Evolutionary conservation across 2,329 filamentous ascomycete genomes (phyloP).

Genomic region (Diplodia mutila): DNA sequence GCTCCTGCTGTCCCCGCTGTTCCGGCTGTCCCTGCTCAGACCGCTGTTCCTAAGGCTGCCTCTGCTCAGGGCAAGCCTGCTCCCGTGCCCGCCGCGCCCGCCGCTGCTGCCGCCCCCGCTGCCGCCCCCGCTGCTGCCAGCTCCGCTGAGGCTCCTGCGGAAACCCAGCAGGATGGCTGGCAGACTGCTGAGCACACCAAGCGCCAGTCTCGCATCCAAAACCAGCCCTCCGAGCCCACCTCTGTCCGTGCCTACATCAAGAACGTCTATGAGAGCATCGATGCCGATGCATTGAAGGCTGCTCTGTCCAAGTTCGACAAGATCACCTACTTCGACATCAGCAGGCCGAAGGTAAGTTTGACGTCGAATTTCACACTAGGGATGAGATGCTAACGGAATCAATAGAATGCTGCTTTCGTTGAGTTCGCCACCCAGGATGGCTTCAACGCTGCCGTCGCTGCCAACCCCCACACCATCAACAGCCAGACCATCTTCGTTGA

Average conservation of each 20-base stretch:
- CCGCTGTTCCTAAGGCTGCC: constrained; percentile 39
- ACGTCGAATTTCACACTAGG: too few relatives aligned
- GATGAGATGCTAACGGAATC: constrained; percentile 29
- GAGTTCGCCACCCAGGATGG: constrained; percentile 83
- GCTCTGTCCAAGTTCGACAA: constrained; percentile 72
- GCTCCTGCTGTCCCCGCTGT: constrained; percentile 46
- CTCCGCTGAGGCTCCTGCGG: constrained; percentile 37
- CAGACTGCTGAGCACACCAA: constrained; percentile 87
- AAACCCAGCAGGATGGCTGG: constrained; percentile 67
- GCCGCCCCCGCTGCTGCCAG: constrained; percentile 33
- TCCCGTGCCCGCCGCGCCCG: constrained; percentile 32
- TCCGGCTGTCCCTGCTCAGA: constrained; percentile 40
- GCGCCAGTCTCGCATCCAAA: constrained; percentile 76
- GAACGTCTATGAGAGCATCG: constrained; percentile 89
- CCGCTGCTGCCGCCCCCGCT: constrained; percentile 41
- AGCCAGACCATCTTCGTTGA: constrained; percentile 85
- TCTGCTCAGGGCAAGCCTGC: constrained; percentile 26
- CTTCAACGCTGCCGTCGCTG: constrained; percentile 79
- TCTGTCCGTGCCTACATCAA: constrained; percentile 88
- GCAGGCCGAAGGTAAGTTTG: constrained; percentile 71
- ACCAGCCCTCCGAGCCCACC: constrained; percentile 70
- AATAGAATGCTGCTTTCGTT: constrained; percentile 92
- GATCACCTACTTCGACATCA: constrained; percentile 66
- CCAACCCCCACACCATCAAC: constrained; percentile 84
- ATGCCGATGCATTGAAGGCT: constrained; percentile 70